Base-by-base conservation (phyloP, 306 rosid genomes). In the Ammopiptanthus mongolicus region DNA sequence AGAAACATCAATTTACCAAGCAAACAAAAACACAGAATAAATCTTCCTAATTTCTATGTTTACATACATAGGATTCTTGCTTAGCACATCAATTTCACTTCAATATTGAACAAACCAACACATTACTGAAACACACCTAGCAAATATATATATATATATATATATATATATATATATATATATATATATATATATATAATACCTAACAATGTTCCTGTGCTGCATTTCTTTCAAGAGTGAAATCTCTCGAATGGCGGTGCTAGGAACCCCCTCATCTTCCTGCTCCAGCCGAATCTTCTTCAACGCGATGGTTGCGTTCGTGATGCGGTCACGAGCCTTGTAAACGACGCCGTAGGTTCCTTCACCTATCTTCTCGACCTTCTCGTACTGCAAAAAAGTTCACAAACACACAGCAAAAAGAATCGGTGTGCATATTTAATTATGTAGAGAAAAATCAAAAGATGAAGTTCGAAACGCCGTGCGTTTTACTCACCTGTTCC, bases 281-380 rank as follows among this genome's bases (percentile, higher is more conserved):
- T 91, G 97, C 88, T 91, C 97, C 80, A 91, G 81, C 1, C 97
- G 96, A 87, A 91, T 89, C 87, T 91, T 91, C 93, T 91, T 91
- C 79, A 91, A 84, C 14, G 97, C 97, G 69, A 89, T 86, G 25
- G 88, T 91, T 82, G 88, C 91, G 71, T 91, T 91, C 0, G 96
- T 91, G 74, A 51, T 14, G 1, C 89, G 92, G 81, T 91, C 95
- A 64, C 93, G 93, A 70, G 88, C 97, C 88, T 91, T 91, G 79
- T 91, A 91, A 69, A 91, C 97, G 73, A 91, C 97, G 11, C 97
- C 97, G 64, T 91, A 91, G 47, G 97, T 87, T 33, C 97, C 97
- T 76, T 89, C 96, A 6, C 97, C 97, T 34, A 91, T 91, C 86
- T 91, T 89, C 89, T 87, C 97, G 71, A 91, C 96, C 79, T 91